Conservation (phyloP, 176 grass and related monocot genomes). For the Elymus sibiricus region DNA sequence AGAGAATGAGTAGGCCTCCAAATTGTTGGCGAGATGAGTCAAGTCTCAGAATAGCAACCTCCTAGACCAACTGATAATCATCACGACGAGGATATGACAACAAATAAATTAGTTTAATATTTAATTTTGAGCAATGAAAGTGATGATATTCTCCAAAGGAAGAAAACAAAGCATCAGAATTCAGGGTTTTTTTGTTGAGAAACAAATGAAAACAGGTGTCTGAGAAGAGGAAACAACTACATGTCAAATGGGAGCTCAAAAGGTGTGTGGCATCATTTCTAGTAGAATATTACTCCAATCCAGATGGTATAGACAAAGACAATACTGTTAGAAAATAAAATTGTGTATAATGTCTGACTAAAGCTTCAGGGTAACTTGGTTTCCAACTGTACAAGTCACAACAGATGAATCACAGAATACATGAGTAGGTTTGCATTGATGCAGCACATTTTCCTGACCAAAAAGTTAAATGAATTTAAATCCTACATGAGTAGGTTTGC, state of each 20-base stretch:
- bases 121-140: conserved; percentile 12
- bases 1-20: neutral
- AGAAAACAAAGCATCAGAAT: neutral
- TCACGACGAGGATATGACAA: neutral
- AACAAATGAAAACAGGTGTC: neutral
- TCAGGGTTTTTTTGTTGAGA: neutral
- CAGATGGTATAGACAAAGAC: neutral
- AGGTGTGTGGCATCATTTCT: neutral
- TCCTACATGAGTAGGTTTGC: neutral
- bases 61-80: conserved; percentile 16
- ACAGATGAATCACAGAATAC: neutral
- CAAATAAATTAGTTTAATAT: neutral
- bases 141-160: neutral
- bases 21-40: neutral
- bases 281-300: neutral
- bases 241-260: neutral
- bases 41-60: neutral
- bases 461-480: neutral
- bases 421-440: no score
- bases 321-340: neutral
- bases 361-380: conserved; percentile 1
- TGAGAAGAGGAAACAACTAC: conserved; percentile 8
- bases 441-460: neutral
- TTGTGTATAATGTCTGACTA: neutral
- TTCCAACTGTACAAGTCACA: neutral